Evolutionary conservation across 2,329 filamentous ascomycete species (phyloP).

Genomic region (Epichloe typhina): DNA sequence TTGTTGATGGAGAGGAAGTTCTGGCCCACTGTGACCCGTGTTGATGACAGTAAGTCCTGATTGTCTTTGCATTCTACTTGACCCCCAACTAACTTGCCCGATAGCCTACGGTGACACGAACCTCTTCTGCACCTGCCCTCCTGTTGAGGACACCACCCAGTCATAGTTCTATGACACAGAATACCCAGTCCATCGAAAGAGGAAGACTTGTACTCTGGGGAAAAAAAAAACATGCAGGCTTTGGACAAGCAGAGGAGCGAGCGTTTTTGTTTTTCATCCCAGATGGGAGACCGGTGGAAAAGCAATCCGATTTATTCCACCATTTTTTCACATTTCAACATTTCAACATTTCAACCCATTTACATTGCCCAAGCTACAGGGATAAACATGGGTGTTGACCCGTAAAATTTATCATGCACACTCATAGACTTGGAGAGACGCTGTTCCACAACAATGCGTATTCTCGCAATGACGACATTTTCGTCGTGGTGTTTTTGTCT

Average conservation of each 20-base stretch:
- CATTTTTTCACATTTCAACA: not conserved
- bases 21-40: conserved; percentile 76
- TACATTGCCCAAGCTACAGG: not conserved
- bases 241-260: not conserved
- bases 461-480: not conserved
- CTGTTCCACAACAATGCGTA: not conserved
- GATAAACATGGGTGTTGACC: not conserved
- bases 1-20: conserved; percentile 93
- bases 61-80: not conserved
- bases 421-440: not conserved
- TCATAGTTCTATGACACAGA: not conserved
- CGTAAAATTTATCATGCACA: conserved; percentile 3
- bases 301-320: not conserved
- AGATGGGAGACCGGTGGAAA: not conserved
- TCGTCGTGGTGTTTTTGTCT: not conserved
- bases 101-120: conserved; percentile 80
- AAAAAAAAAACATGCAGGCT: no score
- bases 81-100: conserved; percentile 2
- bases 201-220: no score
- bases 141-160: conserved; percentile 51
- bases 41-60: conserved; percentile 65
- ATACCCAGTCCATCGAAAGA: not conserved
- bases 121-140: conserved; percentile 88
- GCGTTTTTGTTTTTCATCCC: not conserved
- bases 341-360: not conserved